These are phyloP conservation scores for Neonectria coccinea DNA, from an alignment of 2,329 filamentous ascomycete genomes.

Conservation along the genomic window DNA sequence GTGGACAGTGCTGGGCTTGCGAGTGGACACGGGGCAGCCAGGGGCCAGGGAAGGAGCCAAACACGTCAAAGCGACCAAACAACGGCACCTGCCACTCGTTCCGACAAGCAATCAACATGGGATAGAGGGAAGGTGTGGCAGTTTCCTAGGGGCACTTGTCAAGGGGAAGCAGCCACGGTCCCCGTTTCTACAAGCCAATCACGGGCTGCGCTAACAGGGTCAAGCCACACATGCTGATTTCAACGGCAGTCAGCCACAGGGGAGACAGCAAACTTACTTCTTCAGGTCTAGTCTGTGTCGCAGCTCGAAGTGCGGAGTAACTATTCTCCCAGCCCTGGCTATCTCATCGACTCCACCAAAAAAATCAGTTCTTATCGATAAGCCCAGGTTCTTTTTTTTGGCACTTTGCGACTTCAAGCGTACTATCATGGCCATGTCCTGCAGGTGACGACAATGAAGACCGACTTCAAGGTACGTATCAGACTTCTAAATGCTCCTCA, in stretches of 20 bases:
- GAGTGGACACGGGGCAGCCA: conserved; percentile 45
- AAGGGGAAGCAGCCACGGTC: conserved; percentile 38
- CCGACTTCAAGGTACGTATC: conserved; percentile 87
- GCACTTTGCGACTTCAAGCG: conserved; percentile 42
- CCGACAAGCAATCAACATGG: not conserved
- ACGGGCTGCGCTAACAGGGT: not conserved
- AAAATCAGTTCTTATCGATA: conserved; percentile 52
- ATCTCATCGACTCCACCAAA: conserved; percentile 36
- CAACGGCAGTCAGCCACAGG: conserved; percentile 32
- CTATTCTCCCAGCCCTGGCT: conserved; percentile 46
- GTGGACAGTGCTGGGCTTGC: conserved; percentile 40
- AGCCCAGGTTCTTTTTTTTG: conserved; percentile 50
- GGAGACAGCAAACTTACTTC: conserved; percentile 32
- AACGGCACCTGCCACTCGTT: conserved; percentile 10
- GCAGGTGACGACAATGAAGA: conserved; percentile 85
- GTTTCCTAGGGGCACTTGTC: conserved; percentile 29
- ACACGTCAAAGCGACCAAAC: conserved; percentile 32
- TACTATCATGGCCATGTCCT: conserved; percentile 54
- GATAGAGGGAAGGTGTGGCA: conserved; percentile 27
- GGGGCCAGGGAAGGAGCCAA: conserved; percentile 42
- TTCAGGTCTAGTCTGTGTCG: conserved; percentile 28
- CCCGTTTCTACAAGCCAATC: conserved; percentile 37
- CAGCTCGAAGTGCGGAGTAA: conserved; percentile 48
- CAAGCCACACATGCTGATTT: conserved; percentile 32
- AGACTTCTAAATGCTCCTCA: conserved; percentile 4